Conservation (phyloP, 108 stramenopile species). For the Stephanodiscus triporus region DNA sequence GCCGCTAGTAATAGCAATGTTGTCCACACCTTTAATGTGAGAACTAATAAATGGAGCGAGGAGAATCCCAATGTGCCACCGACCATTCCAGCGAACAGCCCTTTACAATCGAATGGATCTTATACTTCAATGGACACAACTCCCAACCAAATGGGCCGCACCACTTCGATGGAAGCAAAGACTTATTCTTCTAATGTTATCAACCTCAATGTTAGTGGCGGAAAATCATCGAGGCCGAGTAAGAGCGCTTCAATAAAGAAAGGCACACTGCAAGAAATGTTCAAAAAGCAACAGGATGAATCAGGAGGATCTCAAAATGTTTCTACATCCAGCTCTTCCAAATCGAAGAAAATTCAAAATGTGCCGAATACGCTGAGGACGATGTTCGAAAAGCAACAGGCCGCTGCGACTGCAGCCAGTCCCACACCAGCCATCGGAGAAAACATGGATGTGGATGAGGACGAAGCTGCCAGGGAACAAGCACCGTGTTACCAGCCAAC, state of each 20-base stretch:
- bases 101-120: background rate
- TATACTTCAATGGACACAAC: background rate
- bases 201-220: background rate
- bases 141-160: background rate
- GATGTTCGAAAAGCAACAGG: slow-evolving; percentile 42
- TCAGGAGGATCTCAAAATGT: slow-evolving; percentile 2
- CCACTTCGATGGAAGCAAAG: slow-evolving; percentile 11
- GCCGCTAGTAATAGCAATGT: slow-evolving; percentile 8
- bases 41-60: slow-evolving; percentile 3
- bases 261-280: slow-evolving; percentile 27
- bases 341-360: slow-evolving; percentile 17
- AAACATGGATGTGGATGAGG: slow-evolving; percentile 3
- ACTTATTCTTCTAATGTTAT: background rate
- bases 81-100: slow-evolving; percentile 1
- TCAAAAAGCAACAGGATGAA: slow-evolving; percentile 15
- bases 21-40: background rate
- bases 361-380: slow-evolving; percentile 22
- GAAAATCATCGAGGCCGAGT: slow-evolving; percentile 3
- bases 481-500: background rate
- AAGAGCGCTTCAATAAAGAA: background rate
- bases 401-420: slow-evolving; percentile 9
- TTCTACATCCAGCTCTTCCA: background rate
- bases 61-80: background rate
- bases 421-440: background rate
- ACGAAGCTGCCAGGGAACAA: background rate